Percentiles rank a stretch among this genome's conserved stretches.
These are phyloP conservation scores for Leptoxyphium fumago DNA, from an alignment of 2,329 filamentous ascomycete genomes.

Conservation along the genomic window DNA sequence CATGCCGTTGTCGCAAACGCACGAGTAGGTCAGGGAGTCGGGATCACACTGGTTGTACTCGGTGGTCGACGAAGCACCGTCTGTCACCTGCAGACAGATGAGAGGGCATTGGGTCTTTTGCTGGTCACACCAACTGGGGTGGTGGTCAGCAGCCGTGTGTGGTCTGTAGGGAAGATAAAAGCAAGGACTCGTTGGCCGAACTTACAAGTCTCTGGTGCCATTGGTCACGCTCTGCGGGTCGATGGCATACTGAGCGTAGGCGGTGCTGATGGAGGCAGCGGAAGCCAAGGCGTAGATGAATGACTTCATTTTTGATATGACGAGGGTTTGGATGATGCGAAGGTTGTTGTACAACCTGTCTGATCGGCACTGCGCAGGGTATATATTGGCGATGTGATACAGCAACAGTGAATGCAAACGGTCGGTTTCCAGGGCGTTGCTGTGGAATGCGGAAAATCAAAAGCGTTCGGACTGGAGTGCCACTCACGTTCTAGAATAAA, in stretches of 20 bases:
- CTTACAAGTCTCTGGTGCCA: conserved; percentile 5
- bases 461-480: no score
- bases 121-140: conserved; percentile 50
- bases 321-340: neutral
- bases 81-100: conserved; percentile 52
- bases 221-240: conserved; percentile 46
- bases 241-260: conserved; percentile 44
- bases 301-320: neutral
- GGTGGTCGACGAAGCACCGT: conserved; percentile 25
- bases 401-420: no score
- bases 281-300: neutral
- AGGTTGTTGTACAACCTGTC: neutral
- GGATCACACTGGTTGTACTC: conserved; percentile 52
- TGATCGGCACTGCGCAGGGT: neutral
- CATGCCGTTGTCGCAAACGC: conserved; percentile 52
- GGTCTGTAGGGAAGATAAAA: conserved; percentile 9
- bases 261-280: conserved; percentile 23
- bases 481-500: no score
- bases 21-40: conserved; percentile 52
- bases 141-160: neutral
- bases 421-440: no score
- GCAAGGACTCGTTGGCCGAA: neutral
- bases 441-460: no score
- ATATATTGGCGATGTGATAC: no score
- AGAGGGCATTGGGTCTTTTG: conserved; percentile 52